Base-by-base conservation (phyloP, 2,329 filamentous ascomycete species). In the Blastomyces emzantsi region DNA sequence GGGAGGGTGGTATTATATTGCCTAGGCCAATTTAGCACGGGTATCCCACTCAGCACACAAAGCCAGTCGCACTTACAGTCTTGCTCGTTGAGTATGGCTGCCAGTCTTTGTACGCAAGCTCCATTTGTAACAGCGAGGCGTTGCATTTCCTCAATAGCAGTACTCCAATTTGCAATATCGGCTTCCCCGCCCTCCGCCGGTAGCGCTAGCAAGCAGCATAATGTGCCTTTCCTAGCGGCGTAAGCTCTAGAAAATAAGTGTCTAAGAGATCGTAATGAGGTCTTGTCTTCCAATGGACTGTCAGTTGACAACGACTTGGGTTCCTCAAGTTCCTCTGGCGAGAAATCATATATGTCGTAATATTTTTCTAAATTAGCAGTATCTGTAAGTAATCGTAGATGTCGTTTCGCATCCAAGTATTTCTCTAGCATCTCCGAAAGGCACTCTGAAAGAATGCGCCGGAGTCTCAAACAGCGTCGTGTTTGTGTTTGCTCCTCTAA, bases 161-260 rank as follows among this genome's bases (percentile, higher is more conserved):
- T 84, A 8, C 86, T 87, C 90, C 92, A 96, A 67, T 89, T 85
- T 65, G 85, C 72, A 68, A 92, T 87, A 74, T 97, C 92, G 8
- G 85, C 81, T 64, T 87, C 86, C 65, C 90, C 87, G 13, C 90
- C 90, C 65, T 88, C 87, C 11, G 90, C 90, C 71, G 95, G 89
- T 22, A 97, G 82, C 2, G 94, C 90, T 66, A 99, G 80, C 56
- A 99, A 78, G n/a, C 89, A 90, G 74, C 93, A 96, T 3, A 99
- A 79, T 51, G 96, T 87, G 67, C 96, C 85, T 72, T 94, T 93
- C 65, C 94, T 86, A 43, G 92, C 82, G 13, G 88, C 88, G 68
- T 90, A 88, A 62, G 96, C 85, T 58, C 92, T 87, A 64, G 90
- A 90, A 33, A 92, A 88, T 7, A 93, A 82, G 47, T 90, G 87